These are phyloP conservation scores for Pythium biforme DNA, from an alignment of 352 stramenopile genomes.

Conservation along the genomic window DNA sequence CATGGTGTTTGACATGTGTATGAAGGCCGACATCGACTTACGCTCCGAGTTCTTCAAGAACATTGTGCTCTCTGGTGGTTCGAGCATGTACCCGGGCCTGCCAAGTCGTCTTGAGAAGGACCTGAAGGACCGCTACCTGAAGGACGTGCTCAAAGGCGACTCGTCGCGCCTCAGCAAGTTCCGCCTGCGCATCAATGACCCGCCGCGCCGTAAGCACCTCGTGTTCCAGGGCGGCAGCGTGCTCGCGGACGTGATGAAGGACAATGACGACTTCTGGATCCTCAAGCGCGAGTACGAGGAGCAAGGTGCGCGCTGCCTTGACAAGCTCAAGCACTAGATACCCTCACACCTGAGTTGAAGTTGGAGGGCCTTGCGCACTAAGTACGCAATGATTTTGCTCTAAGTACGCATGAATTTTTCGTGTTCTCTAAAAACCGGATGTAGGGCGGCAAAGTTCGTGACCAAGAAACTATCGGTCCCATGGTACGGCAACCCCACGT, in stretches of 20 bases:
- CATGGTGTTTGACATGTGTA: conserved; percentile 98
- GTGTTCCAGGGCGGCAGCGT: conserved; percentile 94
- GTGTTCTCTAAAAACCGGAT: conserved; percentile 5
- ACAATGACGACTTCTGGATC: conserved; percentile 94
- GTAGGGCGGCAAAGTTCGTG: neutral
- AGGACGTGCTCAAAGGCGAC: conserved; percentile 86
- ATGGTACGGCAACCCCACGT: conserved; percentile 12
- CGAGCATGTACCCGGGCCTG: conserved; percentile 96
- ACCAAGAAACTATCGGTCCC: too few species aligned
- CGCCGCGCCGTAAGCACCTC: conserved; percentile 94
- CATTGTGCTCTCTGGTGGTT: conserved; percentile 94
- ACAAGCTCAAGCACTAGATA: conserved; percentile 62
- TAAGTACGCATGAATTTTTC: conserved; percentile 1
- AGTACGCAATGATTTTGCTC: neutral
- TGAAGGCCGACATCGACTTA: conserved; percentile 95
- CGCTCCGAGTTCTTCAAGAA: conserved; percentile 97
- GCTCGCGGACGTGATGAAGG: conserved; percentile 93
- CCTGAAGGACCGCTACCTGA: conserved; percentile 83
- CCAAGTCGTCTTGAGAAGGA: conserved; percentile 93
- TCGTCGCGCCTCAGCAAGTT: conserved; percentile 91
- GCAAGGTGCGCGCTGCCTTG: conserved; percentile 83
- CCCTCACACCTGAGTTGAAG: neutral
- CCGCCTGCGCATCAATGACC: conserved; percentile 94
- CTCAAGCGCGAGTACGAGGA: conserved; percentile 94
- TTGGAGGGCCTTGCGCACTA: neutral